phyloP scores from a whole-genome alignment of 306 rosid genomes.

The Spatholobus suberectus region DNA sequence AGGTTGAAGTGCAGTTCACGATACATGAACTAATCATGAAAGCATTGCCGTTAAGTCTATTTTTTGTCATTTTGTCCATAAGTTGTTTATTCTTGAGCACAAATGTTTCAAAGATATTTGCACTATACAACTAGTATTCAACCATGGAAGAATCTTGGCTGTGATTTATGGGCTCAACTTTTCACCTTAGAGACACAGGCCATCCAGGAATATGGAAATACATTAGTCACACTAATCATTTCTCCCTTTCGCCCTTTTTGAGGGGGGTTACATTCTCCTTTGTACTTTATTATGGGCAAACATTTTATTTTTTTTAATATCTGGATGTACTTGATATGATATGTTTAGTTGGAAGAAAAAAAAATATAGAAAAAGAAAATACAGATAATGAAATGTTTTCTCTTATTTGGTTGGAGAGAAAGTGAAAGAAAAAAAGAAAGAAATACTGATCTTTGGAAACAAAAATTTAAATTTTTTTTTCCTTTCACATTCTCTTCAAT shows the following conservation, averaged over 20 bases:
- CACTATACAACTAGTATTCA: constrained; percentile 14
- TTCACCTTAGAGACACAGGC: constrained; percentile 12
- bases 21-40: constrained; percentile 37
- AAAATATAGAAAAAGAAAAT: too few species aligned
- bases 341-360: too few species aligned
- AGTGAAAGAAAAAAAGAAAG: too few species aligned
- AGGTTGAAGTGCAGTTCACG: constrained; percentile 58
- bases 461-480: too few species aligned
- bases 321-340: constrained; percentile 12
- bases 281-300: constrained; percentile 18
- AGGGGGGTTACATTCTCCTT: not conserved
- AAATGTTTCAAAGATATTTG: constrained; percentile 15
- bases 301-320: not conserved
- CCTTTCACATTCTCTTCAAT: too few species aligned
- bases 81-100: constrained; percentile 19
- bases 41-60: not conserved
- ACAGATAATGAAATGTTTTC: too few species aligned
- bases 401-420: too few species aligned
- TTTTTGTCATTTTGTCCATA: constrained; percentile 13
- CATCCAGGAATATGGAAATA: constrained; percentile 20
- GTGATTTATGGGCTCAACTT: constrained; percentile 18
- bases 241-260: not conserved
- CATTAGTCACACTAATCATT: not conserved
- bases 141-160: constrained; percentile 22
- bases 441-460: too few species aligned